phyloP scores from a whole-genome alignment of 768 basidiomycete species.

The Lyophyllum semitale region DNA sequence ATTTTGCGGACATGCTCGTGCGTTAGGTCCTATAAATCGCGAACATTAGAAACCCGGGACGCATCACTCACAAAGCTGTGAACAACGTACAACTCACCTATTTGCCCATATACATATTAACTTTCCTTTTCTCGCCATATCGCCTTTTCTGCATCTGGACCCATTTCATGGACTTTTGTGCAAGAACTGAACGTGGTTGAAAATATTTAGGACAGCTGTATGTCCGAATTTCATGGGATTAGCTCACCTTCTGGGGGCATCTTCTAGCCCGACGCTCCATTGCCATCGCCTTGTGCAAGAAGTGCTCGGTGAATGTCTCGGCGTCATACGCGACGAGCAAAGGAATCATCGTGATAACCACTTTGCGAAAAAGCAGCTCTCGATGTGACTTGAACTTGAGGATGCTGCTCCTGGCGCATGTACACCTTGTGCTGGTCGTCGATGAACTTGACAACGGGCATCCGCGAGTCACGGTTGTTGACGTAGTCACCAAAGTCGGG shows the following conservation, averaged over 20 bases:
- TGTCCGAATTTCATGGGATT: conserved; percentile 13
- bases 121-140: conserved; percentile 89
- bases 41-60: conserved; percentile 17
- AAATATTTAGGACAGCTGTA: conserved; percentile 17
- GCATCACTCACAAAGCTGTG: conserved; percentile 1
- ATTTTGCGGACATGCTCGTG: conserved; percentile 99
- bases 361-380: too few species aligned
- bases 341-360: too few species aligned
- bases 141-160: conserved; percentile 89
- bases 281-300: too few species aligned
- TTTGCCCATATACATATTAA: conserved; percentile 91
- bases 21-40: conserved; percentile 73
- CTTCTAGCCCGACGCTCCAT: conserved; percentile 43
- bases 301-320: too few species aligned
- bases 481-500: conserved; percentile 99
- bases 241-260: conserved; percentile 48
- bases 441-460: conserved; percentile 97
- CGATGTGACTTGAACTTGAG: too few species aligned
- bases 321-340: too few species aligned
- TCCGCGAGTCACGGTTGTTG: conserved; percentile 99
- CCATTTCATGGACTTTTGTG: conserved; percentile 96
- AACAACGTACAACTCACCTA: conserved; percentile 50
- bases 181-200: conserved; percentile 51
- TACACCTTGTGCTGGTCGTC: conserved; percentile 95
- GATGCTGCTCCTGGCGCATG: conserved; percentile 99